Percentiles rank a stretch among this genome's conserved stretches.
Conservation (phyloP, 495 filamentous ascomycete species). For the Filosporella fistucella region DNA sequence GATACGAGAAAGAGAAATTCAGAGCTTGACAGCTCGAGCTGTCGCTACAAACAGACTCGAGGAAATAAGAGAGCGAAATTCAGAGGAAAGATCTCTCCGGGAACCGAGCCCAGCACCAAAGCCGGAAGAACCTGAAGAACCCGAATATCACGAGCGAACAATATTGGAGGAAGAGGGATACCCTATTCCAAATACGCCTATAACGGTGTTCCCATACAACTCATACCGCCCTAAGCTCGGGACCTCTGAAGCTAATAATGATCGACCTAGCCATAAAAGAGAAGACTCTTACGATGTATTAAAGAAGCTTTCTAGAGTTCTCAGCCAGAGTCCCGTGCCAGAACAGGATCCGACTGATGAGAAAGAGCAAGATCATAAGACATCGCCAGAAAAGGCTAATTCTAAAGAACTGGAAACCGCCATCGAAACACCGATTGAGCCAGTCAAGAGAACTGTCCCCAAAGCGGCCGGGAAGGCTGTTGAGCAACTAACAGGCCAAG, state of each 20-base stretch:
- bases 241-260: background rate
- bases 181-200: conserved; percentile 47
- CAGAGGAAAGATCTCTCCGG: conserved; percentile 25
- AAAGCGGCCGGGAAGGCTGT: background rate
- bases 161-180: conserved; percentile 30
- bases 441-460: background rate
- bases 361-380: background rate
- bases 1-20: conserved; percentile 53
- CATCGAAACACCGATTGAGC: background rate
- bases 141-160: conserved; percentile 22
- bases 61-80: conserved; percentile 50
- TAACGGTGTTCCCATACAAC: conserved; percentile 40
- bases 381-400: background rate
- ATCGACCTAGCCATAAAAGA: too few relatives aligned
- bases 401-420: too few relatives aligned
- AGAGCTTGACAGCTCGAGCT: conserved; percentile 51
- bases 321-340: conserved; percentile 1
- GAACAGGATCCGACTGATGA: conserved; percentile 1
- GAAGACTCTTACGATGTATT: background rate
- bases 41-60: conserved; percentile 54
- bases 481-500: background rate
- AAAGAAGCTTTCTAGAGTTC: background rate
- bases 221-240: conserved; percentile 13
- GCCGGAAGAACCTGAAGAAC: conserved; percentile 8
- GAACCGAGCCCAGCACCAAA: background rate